phyloP scores from a whole-genome alignment of 805 yeast genomes.

The Komagataella pastoris region DNA sequence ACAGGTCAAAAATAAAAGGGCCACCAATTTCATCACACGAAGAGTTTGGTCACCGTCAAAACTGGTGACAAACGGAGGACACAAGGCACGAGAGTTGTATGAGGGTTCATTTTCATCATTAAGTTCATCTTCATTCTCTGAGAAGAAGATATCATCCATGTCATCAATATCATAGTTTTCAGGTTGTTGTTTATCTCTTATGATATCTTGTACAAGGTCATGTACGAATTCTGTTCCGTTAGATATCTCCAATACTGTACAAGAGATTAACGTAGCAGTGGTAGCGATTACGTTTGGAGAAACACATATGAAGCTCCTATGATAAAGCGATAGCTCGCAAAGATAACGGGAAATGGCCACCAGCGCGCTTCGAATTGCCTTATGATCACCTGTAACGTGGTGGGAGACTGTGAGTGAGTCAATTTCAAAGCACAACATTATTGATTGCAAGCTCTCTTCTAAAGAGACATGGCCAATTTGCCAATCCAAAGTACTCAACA shows the following conservation, averaged over 20 bases:
- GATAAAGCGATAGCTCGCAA: conserved; percentile 40
- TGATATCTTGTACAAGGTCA: conserved; percentile 4
- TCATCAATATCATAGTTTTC: conserved; percentile 6
- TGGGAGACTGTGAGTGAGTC: conserved; percentile 17
- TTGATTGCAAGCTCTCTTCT: conserved; percentile 33
- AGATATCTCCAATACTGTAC: conserved; percentile 36
- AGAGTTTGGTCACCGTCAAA: conserved; percentile 27
- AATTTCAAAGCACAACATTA: conserved; percentile 12
- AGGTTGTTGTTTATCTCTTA: not conserved
- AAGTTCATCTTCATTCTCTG: conserved; percentile 7
- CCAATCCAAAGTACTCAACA: conserved; percentile 26
- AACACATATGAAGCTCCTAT: conserved; percentile 27
- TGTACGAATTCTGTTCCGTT: conserved; percentile 24
- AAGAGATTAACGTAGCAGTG: conserved; percentile 39
- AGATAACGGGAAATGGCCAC: conserved; percentile 40
- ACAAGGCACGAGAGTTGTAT: conserved; percentile 8
- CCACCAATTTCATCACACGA: conserved; percentile 23
- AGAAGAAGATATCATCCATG: conserved; percentile 6
- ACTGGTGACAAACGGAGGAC: conserved; percentile 36
- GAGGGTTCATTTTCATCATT: conserved; percentile 28
- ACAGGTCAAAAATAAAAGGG: conserved; percentile 28
- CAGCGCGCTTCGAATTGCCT: conserved; percentile 33
- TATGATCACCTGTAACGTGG: conserved; percentile 14
- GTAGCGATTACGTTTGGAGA: conserved; percentile 32
- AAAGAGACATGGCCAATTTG: conserved; percentile 29